A percentile compares a stretch with the other conserved stretches of the same genome.
Evolutionary conservation across 2,329 filamentous ascomycete genomes (phyloP).

Genomic region (Grosmannia clavigera): DNA sequence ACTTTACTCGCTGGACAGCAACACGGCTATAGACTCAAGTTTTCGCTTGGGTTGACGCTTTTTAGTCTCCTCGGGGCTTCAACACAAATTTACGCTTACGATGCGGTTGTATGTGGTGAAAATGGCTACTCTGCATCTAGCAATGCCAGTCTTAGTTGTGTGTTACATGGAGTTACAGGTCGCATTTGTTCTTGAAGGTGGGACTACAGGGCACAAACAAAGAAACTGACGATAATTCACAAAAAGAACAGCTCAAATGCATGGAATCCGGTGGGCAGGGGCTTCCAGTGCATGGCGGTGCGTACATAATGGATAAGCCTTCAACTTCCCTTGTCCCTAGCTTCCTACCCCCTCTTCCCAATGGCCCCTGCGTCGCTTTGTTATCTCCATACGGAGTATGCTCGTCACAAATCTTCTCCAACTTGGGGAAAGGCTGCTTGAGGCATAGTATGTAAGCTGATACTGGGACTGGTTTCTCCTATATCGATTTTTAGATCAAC

Average conservation of each 20-base stretch:
- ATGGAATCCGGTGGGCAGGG: slow-evolving; percentile 1
- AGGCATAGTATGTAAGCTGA: background rate
- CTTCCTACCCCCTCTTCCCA: background rate
- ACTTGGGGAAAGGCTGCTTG: background rate
- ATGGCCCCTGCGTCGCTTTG: background rate
- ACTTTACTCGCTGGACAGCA: background rate
- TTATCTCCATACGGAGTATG: background rate
- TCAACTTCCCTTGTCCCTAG: background rate
- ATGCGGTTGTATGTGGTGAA: background rate
- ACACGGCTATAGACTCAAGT: background rate
- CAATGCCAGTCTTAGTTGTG: background rate
- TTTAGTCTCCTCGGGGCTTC: background rate
- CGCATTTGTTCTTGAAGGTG: background rate
- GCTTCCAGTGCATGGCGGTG: slow-evolving; percentile 4
- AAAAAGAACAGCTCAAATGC: slow-evolving; percentile 1
- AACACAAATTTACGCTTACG: background rate
- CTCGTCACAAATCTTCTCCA: background rate
- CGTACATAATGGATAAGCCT: background rate
- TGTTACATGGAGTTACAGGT: background rate
- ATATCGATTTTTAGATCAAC: slow-evolving; percentile 1
- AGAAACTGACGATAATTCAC: background rate
- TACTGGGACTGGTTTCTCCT: background rate
- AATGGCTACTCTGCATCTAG: background rate
- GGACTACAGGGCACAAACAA: background rate
- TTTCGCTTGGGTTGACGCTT: background rate